phyloP scores from a whole-genome alignment of 169 alveolate species.

The Theileria equi region DNA sequence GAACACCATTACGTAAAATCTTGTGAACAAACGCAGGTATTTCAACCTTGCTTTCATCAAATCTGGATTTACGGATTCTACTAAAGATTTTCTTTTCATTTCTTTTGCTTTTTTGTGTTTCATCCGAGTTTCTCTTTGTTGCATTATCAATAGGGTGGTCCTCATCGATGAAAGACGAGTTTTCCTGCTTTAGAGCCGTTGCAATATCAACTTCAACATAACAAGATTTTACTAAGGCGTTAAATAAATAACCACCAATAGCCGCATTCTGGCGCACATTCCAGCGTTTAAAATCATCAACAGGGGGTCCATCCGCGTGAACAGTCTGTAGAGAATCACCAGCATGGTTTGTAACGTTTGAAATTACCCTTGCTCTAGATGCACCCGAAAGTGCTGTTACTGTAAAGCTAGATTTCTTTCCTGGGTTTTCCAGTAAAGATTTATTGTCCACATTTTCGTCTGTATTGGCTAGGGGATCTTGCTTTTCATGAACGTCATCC shows the following conservation, averaged over 20 bases:
- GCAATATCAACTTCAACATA: constrained; percentile 68
- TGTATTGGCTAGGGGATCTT: constrained; percentile 16
- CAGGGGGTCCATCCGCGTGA: too few species aligned
- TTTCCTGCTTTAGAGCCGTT: constrained; percentile 64
- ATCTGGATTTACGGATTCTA: constrained; percentile 46
- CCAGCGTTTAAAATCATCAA: constrained; percentile 65
- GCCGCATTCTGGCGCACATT: constrained; percentile 68
- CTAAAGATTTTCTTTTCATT: constrained; percentile 28
- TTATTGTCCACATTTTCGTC: constrained; percentile 6
- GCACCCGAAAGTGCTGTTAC: constrained; percentile 26
- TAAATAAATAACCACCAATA: constrained; percentile 68
- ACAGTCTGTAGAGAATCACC: constrained; percentile 8
- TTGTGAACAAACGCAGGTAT: constrained; percentile 69
- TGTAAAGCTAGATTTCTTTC: neutral
- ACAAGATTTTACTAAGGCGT: constrained; percentile 69
- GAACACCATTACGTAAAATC: constrained; percentile 64
- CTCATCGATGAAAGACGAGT: constrained; percentile 21
- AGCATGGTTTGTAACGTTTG: constrained; percentile 20
- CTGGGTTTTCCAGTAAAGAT: neutral
- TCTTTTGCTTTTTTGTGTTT: constrained; percentile 40
- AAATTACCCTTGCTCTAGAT: constrained; percentile 30
- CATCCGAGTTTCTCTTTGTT: constrained; percentile 4
- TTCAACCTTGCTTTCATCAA: constrained; percentile 68
- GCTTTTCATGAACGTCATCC: constrained; percentile 33
- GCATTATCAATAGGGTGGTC: constrained; percentile 25